Percentiles rank a stretch among this genome's conserved stretches.
Conservation (phyloP, 768 basidiomycete species). For the Cyclocybe cylindracea region DNA sequence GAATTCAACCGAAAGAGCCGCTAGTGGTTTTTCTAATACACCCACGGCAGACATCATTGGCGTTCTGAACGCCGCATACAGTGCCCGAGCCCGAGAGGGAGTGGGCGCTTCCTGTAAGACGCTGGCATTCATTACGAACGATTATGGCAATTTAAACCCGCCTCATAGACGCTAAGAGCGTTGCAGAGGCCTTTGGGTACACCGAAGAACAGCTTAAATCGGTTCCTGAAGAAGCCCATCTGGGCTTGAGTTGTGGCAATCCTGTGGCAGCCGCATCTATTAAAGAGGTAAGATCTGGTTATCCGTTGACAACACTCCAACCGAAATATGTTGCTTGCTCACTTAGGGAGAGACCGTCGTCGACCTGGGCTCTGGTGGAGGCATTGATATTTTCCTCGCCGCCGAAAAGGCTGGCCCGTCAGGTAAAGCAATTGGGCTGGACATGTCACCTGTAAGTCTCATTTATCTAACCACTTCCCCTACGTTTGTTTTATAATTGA, state of each 20-base stretch:
- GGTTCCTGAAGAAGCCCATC: slow-evolving; percentile 43
- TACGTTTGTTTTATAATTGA: neutral
- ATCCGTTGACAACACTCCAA: neutral
- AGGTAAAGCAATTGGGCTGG: slow-evolving; percentile 57
- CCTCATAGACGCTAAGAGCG: slow-evolving; percentile 28
- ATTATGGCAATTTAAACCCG: neutral
- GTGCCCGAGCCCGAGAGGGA: slow-evolving; percentile 28
- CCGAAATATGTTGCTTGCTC: neutral
- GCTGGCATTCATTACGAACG: neutral
- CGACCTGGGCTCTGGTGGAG: slow-evolving; percentile 59
- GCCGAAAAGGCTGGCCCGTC: slow-evolving; percentile 47
- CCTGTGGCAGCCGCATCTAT: slow-evolving; percentile 47
- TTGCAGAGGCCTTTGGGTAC: slow-evolving; percentile 51
- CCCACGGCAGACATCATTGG: slow-evolving; percentile 16
- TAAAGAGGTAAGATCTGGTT: slow-evolving; percentile 35
- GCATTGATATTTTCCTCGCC: slow-evolving; percentile 56
- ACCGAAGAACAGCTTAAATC: slow-evolving; percentile 40
- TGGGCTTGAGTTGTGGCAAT: slow-evolving; percentile 58
- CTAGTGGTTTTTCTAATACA: too few species aligned
- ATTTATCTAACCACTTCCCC: neutral
- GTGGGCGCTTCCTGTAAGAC: slow-evolving; percentile 22
- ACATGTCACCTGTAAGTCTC: slow-evolving; percentile 45
- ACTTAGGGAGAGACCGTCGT: slow-evolving; percentile 55
- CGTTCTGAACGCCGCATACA: slow-evolving; percentile 32
- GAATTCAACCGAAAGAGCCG: too few species aligned